These are phyloP conservation scores for Candida tammaniensis DNA, from an alignment of 805 yeast genomes.

Conservation along the genomic window DNA sequence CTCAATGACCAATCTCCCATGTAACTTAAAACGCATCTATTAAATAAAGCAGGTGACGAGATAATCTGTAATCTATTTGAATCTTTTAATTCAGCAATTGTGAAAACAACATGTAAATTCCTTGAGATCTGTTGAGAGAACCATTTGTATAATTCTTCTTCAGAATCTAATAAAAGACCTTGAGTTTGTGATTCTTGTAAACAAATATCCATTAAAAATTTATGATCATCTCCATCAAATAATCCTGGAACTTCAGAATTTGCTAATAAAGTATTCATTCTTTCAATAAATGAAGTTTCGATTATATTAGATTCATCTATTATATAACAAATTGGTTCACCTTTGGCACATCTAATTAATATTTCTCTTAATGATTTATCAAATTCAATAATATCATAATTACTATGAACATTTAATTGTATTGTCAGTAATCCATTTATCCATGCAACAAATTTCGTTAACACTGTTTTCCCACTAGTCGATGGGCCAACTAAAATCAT, in stretches of 20 bases:
- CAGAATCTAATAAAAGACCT: conserved; percentile 63
- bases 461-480: conserved; percentile 76
- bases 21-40: conserved; percentile 86
- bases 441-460: conserved; percentile 87
- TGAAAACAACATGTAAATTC: conserved; percentile 82
- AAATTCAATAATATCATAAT: conserved; percentile 60
- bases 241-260: conserved; percentile 91
- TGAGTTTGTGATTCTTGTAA: conserved; percentile 53
- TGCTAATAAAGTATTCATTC: conserved; percentile 91
- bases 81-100: conserved; percentile 48
- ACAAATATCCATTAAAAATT: conserved; percentile 51
- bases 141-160: conserved; percentile 73
- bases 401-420: conserved; percentile 55
- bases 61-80: conserved; percentile 45
- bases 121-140: conserved; percentile 62
- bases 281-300: conserved; percentile 77
- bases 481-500: conserved; percentile 79
- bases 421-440: conserved; percentile 68
- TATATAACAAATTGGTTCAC: conserved; percentile 65
- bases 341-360: conserved; percentile 44
- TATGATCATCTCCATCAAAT: conserved; percentile 71
- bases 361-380: conserved; percentile 59
- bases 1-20: conserved; percentile 76
- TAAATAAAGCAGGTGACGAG: conserved; percentile 84
- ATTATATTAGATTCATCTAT: conserved; percentile 78